These are phyloP conservation scores for Apodospora peruviana DNA, from an alignment of 495 filamentous ascomycete species.

Conservation along the genomic window DNA sequence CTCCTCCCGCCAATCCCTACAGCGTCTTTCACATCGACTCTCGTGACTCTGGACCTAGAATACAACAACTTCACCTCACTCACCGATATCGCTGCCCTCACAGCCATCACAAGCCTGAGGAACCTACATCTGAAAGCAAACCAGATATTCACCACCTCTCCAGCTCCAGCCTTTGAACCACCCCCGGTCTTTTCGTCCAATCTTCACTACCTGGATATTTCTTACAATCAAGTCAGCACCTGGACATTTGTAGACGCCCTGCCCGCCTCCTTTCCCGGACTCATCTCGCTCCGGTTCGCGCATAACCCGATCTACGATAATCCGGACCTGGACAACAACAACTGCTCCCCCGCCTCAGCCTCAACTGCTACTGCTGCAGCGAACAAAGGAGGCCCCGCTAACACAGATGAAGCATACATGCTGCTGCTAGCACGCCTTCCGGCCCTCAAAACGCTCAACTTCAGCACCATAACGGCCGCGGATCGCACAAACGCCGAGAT, in stretches of 20 bases:
- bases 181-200: conserved; percentile 25
- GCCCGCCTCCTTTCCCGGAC: conserved; percentile 58
- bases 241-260: conserved; percentile 70
- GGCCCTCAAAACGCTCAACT: conserved; percentile 67
- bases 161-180: conserved; percentile 12
- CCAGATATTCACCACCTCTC: conserved; percentile 32
- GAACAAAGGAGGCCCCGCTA: conserved; percentile 19
- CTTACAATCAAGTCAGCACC: conserved; percentile 65
- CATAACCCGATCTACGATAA: conserved; percentile 77
- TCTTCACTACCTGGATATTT: conserved; percentile 68
- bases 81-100: conserved; percentile 51
- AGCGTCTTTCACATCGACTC: conserved; percentile 37
- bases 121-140: conserved; percentile 57
- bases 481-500: conserved; percentile 84
- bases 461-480: conserved; percentile 59
- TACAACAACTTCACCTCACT: conserved; percentile 66
- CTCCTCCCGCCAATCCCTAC: conserved; percentile 33
- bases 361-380: conserved; percentile 22
- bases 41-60: conserved; percentile 63
- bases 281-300: conserved; percentile 66
- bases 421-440: conserved; percentile 74
- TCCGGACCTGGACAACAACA: conserved; percentile 33
- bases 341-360: no score
- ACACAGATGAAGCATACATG: conserved; percentile 68
- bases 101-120: conserved; percentile 53